Base-by-base conservation (phyloP, 164 flowering plant species). In the Annona cherimola region DNA sequence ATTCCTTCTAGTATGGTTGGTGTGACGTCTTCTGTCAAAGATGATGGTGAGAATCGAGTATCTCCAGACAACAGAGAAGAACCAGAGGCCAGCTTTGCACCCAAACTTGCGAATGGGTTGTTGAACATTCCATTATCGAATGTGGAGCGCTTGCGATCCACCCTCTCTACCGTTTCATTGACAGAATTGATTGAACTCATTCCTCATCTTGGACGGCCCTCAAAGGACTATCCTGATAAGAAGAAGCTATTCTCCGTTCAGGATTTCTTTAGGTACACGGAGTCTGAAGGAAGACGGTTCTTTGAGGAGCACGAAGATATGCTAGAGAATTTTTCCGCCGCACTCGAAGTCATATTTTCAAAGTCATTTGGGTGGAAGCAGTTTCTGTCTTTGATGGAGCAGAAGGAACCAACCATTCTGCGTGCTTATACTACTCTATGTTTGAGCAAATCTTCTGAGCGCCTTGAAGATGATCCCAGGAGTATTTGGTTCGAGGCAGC, bases 291-390 rank as follows among this genome's bases (percentile, higher is more conserved):
- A n/a, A n/a, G n/a, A n/a, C n/a, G n/a, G n/a, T n/a, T n/a, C n/a
- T n/a, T n/a, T n/a, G n/a, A n/a, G n/a, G n/a, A n/a, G n/a, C n/a
- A n/a, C n/a, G 81, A 62, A 89, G 86, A 88, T 95, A 95, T 84
- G 99, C 99, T 43, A 84, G 83, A 42, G 98, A 93, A 67, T 88
- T 95, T 62, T 84, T 95, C 90, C 78, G 79, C 26, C 98, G 96
- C 42, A 82, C 99, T 40, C 86, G 87, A 78, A 86, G 96, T 77
- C 93, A 93, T 78, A 68, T 90, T 95, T 71, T 86, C 98, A 7
- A 91, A 91, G 81, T 95, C 99, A 67, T 87, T 95, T 82, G 99
- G 98, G 45, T 93, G 96, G 99, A 95, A 90, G 72, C 98, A 90
- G 70, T 95, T 95, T 72, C 78, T 89, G 57, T 84, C 96, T 57